Conservation (phyloP, 2,329 filamentous ascomycete species). For the Colletotrichum orchidophilum region DNA sequence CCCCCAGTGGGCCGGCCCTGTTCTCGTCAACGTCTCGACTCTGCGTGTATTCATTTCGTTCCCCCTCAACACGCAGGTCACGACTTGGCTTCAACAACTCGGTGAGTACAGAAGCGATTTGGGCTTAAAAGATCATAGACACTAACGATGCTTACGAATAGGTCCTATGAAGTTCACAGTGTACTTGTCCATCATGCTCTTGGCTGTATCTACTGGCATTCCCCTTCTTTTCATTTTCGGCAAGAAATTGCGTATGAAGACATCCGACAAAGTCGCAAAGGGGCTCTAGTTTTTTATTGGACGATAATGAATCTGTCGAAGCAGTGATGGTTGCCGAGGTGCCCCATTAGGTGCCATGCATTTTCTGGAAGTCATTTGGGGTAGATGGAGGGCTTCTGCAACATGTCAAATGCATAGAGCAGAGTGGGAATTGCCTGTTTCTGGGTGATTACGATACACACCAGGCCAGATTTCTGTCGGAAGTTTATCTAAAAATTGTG, state of each 20-base stretch:
- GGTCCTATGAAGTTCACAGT: neutral
- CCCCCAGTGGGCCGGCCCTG: slow-evolving; percentile 33
- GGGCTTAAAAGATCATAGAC: neutral
- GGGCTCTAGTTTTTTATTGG: no score
- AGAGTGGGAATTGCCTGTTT: no score
- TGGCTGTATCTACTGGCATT: neutral
- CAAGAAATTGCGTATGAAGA: neutral
- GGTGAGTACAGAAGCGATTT: neutral
- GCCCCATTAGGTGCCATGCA: no score
- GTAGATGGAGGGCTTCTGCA: no score
- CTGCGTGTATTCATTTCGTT: neutral
- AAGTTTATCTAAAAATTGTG: no score
- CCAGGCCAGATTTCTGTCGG: no score
- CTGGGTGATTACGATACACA: no score
- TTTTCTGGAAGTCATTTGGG: no score
- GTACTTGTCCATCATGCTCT: neutral
- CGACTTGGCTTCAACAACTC: neutral
- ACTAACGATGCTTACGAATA: neutral
- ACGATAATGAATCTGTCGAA: no score
- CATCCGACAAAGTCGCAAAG: neutral
- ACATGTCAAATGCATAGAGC: no score
- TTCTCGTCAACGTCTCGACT: neutral
- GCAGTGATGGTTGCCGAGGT: no score
- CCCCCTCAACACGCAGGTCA: neutral
- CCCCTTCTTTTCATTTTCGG: neutral